A percentile compares a stretch with the other conserved stretches of the same genome.
Conservation (phyloP, 1,284 basidiomycete genomes). For the Austroboletus novae-zelandiae region DNA sequence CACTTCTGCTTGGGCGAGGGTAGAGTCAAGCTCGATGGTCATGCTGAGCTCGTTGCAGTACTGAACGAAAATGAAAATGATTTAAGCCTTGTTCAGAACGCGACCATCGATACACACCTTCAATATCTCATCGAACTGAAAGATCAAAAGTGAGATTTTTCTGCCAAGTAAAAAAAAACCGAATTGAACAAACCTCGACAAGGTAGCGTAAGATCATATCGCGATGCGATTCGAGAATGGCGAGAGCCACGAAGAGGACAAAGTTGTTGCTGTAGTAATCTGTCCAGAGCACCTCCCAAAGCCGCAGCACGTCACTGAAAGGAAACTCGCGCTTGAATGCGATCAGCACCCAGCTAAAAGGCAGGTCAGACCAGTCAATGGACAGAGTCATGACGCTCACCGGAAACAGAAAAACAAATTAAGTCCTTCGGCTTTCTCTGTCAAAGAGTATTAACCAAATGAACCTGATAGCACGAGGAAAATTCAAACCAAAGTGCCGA, state of each 20-base stretch:
- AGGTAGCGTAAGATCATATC: conserved; percentile 94
- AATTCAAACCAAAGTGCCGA: conserved; percentile 67
- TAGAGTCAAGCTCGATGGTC: conserved; percentile 90
- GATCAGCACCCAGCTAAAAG: conserved; percentile 76
- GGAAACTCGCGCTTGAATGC: conserved; percentile 95
- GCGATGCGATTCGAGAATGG: conserved; percentile 90
- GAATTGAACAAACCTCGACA: conserved; percentile 62
- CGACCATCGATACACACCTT: conserved; percentile 52
- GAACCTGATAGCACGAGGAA: not conserved
- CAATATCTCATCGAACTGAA: conserved; percentile 79
- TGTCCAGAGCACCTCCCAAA: conserved; percentile 98
- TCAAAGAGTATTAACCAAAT: conserved; percentile 3
- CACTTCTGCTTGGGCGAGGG: conserved; percentile 91
- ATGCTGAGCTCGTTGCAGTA: conserved; percentile 93
- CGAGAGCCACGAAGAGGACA: conserved; percentile 92
- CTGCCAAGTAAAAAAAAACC: not conserved
- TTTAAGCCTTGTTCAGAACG: not conserved
- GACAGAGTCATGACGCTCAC: conserved; percentile 38
- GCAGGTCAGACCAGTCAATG: conserved; percentile 2
- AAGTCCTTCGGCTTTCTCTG: conserved; percentile 86
- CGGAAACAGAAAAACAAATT: conserved; percentile 99
- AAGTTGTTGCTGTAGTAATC: conserved; percentile 87
- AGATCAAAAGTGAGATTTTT: conserved; percentile 8
- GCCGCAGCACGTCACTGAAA: conserved; percentile 81
- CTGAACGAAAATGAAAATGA: conserved; percentile 34